Conservation (phyloP, 345 rosid species). For the Camelina neglecta region DNA sequence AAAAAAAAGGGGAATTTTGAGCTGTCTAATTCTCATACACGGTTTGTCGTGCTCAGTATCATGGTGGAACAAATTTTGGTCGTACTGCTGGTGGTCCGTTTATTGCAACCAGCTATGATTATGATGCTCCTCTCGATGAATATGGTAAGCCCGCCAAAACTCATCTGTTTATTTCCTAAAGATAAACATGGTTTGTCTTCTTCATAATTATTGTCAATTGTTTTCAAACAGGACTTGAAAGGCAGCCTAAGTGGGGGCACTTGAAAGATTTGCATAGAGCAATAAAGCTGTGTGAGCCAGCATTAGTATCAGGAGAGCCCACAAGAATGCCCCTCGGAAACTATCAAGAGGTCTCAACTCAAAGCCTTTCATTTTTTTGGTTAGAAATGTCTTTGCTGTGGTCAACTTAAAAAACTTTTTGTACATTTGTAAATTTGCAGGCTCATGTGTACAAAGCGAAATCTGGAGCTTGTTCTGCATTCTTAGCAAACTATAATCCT, state of each 20-base stretch:
- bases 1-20: background rate
- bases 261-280: constrained; percentile 98
- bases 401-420: background rate
- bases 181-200: constrained; percentile 8
- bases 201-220: constrained; percentile 6
- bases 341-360: constrained; percentile 74
- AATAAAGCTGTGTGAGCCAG: constrained; percentile 86
- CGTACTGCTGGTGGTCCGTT: constrained; percentile 99
- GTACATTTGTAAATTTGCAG: constrained; percentile 46
- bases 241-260: constrained; percentile 99
- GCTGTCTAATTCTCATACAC: constrained; percentile 26
- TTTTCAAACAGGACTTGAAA: constrained; percentile 66
- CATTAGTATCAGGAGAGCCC: constrained; percentile 75
- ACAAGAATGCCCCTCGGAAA: constrained; percentile 72
- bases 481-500: constrained; percentile 83
- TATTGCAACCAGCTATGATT: constrained; percentile 96
- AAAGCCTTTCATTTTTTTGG: constrained; percentile 12
- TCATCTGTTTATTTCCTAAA: background rate
- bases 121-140: constrained; percentile 97
- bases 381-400: constrained; percentile 24
- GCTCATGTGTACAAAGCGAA: constrained; percentile 85
- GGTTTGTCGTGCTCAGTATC: constrained; percentile 58
- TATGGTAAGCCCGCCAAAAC: constrained; percentile 62
- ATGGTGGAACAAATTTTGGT: constrained; percentile 99
- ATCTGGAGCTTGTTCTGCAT: constrained; percentile 91